These are phyloP conservation scores for Ascochyta pisi DNA, from an alignment of 2,329 filamentous ascomycete genomes.

Conservation along the genomic window DNA sequence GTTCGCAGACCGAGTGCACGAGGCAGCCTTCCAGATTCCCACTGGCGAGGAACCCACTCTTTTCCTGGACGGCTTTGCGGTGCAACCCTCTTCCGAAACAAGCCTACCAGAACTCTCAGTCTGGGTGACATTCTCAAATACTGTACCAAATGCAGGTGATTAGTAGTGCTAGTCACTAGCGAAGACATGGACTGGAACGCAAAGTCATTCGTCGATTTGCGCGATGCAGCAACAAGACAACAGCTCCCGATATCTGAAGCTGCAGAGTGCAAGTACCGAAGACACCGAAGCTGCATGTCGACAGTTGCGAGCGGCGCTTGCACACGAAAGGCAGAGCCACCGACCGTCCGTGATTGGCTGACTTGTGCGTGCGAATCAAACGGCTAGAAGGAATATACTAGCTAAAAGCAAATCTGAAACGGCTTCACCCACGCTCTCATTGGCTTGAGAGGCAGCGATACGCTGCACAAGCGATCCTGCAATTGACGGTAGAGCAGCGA, in stretches of 20 bases:
- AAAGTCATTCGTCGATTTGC: background rate
- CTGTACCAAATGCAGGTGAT: background rate
- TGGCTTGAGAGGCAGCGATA: conserved; percentile 40
- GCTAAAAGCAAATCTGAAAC: conserved; percentile 47
- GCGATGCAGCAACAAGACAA: background rate
- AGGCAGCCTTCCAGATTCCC: conserved; percentile 8
- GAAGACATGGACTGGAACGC: background rate
- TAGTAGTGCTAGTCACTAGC: conserved; percentile 5
- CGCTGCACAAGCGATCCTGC: conserved; percentile 29
- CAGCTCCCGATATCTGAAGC: background rate
- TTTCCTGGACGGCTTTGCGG: conserved; percentile 2
- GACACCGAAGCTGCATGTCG: conserved; percentile 24
- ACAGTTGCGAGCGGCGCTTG: conserved; percentile 39
- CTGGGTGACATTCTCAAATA: conserved; percentile 9
- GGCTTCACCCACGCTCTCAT: conserved; percentile 35
- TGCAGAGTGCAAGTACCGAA: conserved; percentile 9
- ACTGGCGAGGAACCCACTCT: conserved; percentile 8
- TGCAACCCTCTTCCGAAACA: conserved; percentile 7
- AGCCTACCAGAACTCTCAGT: conserved; percentile 15
- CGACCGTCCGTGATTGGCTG: conserved; percentile 37
- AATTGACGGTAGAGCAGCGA: conserved; percentile 15
- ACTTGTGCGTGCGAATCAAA: conserved; percentile 30
- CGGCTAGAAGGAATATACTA: conserved; percentile 34
- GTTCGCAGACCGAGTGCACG: conserved; percentile 34
- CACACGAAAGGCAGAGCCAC: conserved; percentile 29